Evolutionary conservation across 2,329 filamentous ascomycete species (phyloP).

Genomic region (Hypomyces rosellus): DNA sequence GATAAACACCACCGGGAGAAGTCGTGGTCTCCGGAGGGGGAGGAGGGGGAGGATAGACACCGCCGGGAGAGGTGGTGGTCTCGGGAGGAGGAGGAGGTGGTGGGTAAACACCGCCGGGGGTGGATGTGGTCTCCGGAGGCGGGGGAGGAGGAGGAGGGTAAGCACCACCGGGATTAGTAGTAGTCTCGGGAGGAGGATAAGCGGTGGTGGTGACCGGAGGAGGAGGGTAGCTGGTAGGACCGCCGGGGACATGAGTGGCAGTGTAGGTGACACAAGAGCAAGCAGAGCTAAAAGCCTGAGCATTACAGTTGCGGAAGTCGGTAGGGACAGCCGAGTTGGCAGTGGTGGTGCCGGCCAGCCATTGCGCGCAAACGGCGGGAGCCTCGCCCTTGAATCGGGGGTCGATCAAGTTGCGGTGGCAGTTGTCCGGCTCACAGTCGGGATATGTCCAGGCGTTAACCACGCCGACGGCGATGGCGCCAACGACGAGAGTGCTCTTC

Average conservation of each 20-base stretch:
- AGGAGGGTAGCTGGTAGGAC: constrained; percentile 9
- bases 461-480: constrained; percentile 25
- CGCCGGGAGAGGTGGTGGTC: constrained; percentile 13
- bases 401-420: constrained; percentile 31
- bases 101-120: constrained; percentile 10
- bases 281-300: constrained; percentile 22
- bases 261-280: constrained; percentile 34
- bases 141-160: background rate
- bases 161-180: constrained; percentile 20
- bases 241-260: constrained; percentile 21
- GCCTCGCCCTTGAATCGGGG: constrained; percentile 23
- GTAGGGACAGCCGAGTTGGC: constrained; percentile 23
- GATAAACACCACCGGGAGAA: background rate
- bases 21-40: constrained; percentile 4
- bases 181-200: constrained; percentile 3
- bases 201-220: background rate
- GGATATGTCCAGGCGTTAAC: constrained; percentile 24
- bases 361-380: constrained; percentile 27
- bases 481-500: constrained; percentile 27
- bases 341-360: constrained; percentile 24
- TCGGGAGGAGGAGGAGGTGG: constrained; percentile 5
- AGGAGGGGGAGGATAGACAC: background rate
- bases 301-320: constrained; percentile 25
- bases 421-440: constrained; percentile 27
- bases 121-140: background rate